These are phyloP conservation scores for Lepiota brunneoincarnata DNA, from an alignment of 768 basidiomycete genomes.

Conservation along the genomic window DNA sequence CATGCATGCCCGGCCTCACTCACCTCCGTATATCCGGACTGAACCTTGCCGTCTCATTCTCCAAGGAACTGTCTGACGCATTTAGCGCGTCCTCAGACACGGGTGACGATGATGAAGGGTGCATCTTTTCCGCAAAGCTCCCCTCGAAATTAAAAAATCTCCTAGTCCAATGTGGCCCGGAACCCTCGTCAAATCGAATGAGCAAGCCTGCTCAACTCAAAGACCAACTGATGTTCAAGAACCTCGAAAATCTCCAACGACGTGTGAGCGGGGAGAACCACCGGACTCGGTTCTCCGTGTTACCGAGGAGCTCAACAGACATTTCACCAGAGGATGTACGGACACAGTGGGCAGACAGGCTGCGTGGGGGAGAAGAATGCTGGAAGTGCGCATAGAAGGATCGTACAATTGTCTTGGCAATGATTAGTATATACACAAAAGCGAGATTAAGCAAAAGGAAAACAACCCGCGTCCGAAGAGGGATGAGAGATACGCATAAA, in stretches of 20 bases:
- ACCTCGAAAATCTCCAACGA: conserved; percentile 17
- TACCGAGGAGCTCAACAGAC: neutral
- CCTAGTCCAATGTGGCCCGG: conserved; percentile 26
- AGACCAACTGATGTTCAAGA: conserved; percentile 28
- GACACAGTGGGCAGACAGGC: conserved; percentile 1
- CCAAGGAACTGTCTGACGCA: conserved; percentile 36
- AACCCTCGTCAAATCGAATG: conserved; percentile 13
- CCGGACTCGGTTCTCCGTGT: neutral
- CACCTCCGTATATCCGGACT: conserved; percentile 42
- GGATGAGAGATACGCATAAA: neutral
- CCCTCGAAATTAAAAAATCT: conserved; percentile 22
- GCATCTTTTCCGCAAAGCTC: conserved; percentile 22
- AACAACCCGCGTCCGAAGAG: neutral
- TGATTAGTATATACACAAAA: neutral
- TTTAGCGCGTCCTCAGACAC: conserved; percentile 11
- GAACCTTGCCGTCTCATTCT: conserved; percentile 38
- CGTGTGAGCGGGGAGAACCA: neutral
- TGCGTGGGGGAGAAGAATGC: conserved; percentile 6
- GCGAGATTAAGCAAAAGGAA: neutral
- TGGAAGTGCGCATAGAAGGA: neutral
- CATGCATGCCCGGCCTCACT: conserved; percentile 36
- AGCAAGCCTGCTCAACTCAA: conserved; percentile 14
- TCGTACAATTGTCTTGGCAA: neutral
- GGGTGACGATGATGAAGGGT: conserved; percentile 8
- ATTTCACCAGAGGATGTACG: conserved; percentile 1